Base-by-base conservation (phyloP, 1,284 basidiomycete species). In the Ceratobasidium sp. region DNA sequence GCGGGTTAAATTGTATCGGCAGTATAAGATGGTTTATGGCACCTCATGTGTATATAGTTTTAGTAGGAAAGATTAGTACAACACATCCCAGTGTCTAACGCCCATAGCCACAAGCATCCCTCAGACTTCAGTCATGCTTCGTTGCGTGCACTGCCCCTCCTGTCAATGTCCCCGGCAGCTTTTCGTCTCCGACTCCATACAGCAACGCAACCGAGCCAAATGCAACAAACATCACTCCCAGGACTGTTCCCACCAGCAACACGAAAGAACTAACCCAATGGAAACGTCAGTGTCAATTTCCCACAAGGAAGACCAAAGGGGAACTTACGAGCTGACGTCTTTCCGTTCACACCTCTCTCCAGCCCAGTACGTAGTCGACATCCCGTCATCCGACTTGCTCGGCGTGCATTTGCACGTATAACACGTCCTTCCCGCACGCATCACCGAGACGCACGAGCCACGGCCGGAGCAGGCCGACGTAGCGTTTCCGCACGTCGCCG, bases 261-360 rank as follows among this genome's bases (percentile, higher is more conserved):
- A 90, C 88, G 77, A 94, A 94, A 19, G 89, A 86, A 3, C 91
- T 93, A 49, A 8, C 3, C 9, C 59, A 11, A n/a, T 27, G 22
- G 73, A 37, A 34, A 41, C 48, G 27, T 24, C 24, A 61, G 11
- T 61, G 7, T 39, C 37, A 43, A n/a, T 19, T 41, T 22, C 9
- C 16, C 22, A 14, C 27, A n/a, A 64, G 31, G 7, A 49, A 46
- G 6, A 46, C 14, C 5, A n/a, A 64, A 49, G 2, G 56, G 68
- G 8, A 19, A 84, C 91, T 79, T 80, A 92, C 91, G 86, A 87
- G 84, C 91, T 93, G 59, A 94, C 82, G 79, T 94, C 93, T 81
- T 88, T 88, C 77, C 89, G 86, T 83, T 94, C 88, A 78, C 92
- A 94, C 76, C 84, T 86, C 74, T 86, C 85, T 5, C 92, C 93